Conservation (phyloP, 441 rosid genomes). For the Dalechampia spathulata region DNA sequence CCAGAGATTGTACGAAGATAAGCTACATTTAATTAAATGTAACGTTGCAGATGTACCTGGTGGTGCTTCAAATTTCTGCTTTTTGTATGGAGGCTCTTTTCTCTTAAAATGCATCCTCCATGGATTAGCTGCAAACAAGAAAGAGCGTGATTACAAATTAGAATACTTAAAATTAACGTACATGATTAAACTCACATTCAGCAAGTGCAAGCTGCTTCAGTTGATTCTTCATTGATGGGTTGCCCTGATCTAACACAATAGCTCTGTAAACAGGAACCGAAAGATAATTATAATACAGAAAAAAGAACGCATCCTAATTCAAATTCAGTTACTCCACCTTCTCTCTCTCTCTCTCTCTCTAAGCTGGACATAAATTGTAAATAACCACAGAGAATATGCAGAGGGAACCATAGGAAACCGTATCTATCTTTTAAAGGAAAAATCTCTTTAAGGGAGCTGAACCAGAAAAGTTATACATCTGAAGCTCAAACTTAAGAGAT, state of each 20-base stretch:
- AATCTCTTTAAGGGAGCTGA: constrained; percentile 7
- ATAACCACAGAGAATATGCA: neutral
- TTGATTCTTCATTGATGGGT: constrained; percentile 67
- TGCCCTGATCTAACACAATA: constrained; percentile 81
- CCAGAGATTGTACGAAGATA: neutral
- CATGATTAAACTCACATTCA: constrained; percentile 53
- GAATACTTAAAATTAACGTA: neutral
- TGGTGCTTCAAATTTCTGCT: constrained; percentile 76
- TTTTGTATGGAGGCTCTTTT: constrained; percentile 73
- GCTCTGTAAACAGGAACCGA: constrained; percentile 57
- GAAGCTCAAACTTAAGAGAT: neutral
- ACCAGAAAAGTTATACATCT: neutral
- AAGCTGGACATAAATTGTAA: neutral
- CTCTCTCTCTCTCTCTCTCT: neutral
- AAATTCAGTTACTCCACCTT: neutral
- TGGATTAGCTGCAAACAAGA: constrained; percentile 53
- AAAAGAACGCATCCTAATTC: neutral
- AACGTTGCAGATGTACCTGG: constrained; percentile 39
- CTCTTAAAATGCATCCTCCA: constrained; percentile 52
- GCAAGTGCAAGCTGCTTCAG: constrained; percentile 68
- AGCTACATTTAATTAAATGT: neutral
- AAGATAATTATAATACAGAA: neutral
- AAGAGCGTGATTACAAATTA: constrained; percentile 8
- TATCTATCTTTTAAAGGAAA: neutral
- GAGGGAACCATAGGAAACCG: neutral